A percentile compares a stretch with the other conserved stretches of the same genome.
These are phyloP conservation scores for Lasiosphaeriaceae sp. DNA, from an alignment of 495 filamentous ascomycete species.

Conservation along the genomic window DNA sequence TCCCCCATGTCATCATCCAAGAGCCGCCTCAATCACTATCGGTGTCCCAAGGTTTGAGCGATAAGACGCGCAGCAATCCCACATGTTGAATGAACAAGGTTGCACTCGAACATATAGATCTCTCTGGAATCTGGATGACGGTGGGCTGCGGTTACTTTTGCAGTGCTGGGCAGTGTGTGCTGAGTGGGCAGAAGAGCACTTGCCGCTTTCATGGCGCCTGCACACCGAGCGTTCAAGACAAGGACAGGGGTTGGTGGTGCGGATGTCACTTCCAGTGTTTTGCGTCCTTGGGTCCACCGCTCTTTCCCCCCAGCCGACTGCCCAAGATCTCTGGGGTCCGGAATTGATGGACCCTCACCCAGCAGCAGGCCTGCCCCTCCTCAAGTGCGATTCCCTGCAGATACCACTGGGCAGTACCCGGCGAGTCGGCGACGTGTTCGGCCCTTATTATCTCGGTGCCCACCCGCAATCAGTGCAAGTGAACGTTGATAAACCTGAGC, in stretches of 20 bases:
- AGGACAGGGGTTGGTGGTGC: slow-evolving; percentile 10
- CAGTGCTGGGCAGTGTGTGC: no score
- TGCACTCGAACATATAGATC: no score
- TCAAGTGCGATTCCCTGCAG: slow-evolving; percentile 10
- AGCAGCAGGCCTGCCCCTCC: neutral
- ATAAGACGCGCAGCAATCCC: neutral
- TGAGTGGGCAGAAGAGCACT: slow-evolving; percentile 19
- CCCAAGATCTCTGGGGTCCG: slow-evolving; percentile 1
- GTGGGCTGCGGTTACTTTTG: no score
- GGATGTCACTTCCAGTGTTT: slow-evolving; percentile 12
- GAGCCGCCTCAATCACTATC: neutral
- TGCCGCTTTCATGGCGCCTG: slow-evolving; percentile 12
- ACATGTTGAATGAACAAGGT: neutral
- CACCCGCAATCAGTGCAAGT: slow-evolving; percentile 1
- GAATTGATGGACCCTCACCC: slow-evolving; percentile 8
- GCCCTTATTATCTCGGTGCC: slow-evolving; percentile 5
- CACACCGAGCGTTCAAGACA: neutral
- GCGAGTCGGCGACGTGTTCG: neutral
- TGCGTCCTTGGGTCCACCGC: slow-evolving; percentile 8
- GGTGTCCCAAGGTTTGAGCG: neutral
- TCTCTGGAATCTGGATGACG: no score
- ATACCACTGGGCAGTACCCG: neutral
- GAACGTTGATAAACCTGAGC: slow-evolving; percentile 1
- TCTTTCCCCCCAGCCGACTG: slow-evolving; percentile 13
- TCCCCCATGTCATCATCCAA: neutral